Evolutionary conservation across 495 filamentous ascomycete genomes (phyloP).

Genomic region (Podospora fimiseda): DNA sequence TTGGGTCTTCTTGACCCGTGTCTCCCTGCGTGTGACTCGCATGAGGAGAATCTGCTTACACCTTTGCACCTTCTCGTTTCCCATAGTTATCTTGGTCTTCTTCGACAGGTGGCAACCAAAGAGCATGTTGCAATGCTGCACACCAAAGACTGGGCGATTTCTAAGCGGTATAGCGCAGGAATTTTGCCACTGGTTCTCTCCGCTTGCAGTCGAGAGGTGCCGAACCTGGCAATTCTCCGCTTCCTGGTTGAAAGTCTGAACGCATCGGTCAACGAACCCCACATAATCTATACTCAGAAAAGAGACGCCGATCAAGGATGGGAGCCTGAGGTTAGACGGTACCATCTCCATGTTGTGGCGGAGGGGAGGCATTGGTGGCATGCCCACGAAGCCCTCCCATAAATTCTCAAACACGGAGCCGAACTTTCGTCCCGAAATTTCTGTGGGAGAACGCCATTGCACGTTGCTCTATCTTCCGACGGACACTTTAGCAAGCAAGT

Average conservation of each 20-base stretch:
- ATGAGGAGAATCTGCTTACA: no score
- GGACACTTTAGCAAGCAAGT: constrained; percentile 14
- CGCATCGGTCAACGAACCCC: constrained; percentile 30
- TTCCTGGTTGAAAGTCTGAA: constrained; percentile 35
- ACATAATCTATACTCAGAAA: constrained; percentile 7
- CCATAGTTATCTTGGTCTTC: no score
- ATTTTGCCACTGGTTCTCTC: constrained; percentile 25
- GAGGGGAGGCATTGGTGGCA: constrained; percentile 41
- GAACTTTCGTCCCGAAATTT: constrained; percentile 31
- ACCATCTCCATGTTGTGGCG: constrained; percentile 34
- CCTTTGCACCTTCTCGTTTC: no score
- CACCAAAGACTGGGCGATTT: neutral
- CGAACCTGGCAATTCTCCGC: constrained; percentile 39
- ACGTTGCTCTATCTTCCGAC: constrained; percentile 28
- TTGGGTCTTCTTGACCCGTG: no score
- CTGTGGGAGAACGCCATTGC: constrained; percentile 36
- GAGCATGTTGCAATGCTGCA: neutral
- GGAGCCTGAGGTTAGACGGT: constrained; percentile 12
- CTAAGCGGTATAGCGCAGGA: neutral
- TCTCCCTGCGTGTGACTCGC: no score
- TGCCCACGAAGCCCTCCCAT: constrained; percentile 32
- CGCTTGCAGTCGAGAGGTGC: constrained; percentile 26
- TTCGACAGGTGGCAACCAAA: no score
- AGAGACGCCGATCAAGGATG: neutral
- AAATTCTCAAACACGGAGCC: constrained; percentile 37